Percentiles rank a stretch among this genome's conserved stretches.
Evolutionary conservation across 192 early-diverging fungal species (phyloP).

Genomic region (Umbelopsis isabellina): DNA sequence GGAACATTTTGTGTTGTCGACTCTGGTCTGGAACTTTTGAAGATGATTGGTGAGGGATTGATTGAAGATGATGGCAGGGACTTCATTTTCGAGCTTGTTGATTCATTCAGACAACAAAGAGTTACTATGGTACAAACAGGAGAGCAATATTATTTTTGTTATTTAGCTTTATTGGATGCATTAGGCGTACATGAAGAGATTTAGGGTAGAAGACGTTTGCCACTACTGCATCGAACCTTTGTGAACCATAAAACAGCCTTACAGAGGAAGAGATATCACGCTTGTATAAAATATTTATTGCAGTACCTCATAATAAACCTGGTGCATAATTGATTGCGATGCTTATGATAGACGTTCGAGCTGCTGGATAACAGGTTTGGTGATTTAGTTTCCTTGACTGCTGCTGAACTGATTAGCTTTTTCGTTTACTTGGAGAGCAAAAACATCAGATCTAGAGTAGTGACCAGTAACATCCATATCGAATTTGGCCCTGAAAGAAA

Average conservation of each 20-base stretch:
- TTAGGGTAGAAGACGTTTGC: too few relatives aligned
- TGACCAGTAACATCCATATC: conserved; percentile 24
- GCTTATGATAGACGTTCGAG: too few relatives aligned
- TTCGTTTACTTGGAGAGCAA: not conserved
- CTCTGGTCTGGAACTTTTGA: conserved; percentile 27
- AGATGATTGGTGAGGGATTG: not conserved
- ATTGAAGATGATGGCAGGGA: conserved; percentile 46
- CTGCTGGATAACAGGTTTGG: not conserved
- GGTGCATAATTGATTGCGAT: too few relatives aligned
- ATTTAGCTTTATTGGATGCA: conserved; percentile 57
- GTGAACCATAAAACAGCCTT: too few relatives aligned
- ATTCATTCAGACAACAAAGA: conserved; percentile 73
- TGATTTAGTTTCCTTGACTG: not conserved
- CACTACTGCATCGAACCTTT: too few relatives aligned
- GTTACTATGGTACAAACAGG: conserved; percentile 80
- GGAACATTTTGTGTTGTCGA: conserved; percentile 84
- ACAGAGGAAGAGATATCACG: too few relatives aligned
- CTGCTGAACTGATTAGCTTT: not conserved
- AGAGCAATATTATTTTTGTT: conserved; percentile 80
- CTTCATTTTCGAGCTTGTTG: conserved; percentile 63
- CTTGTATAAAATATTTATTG: too few relatives aligned
- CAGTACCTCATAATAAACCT: too few relatives aligned
- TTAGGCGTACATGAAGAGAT: not conserved
- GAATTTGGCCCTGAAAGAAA: conserved; percentile 1
- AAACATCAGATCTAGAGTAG: conserved; percentile 22